Evolutionary conservation across 2,329 filamentous ascomycete genomes (phyloP).

Genomic region (Teratosphaeria gauchensis): DNA sequence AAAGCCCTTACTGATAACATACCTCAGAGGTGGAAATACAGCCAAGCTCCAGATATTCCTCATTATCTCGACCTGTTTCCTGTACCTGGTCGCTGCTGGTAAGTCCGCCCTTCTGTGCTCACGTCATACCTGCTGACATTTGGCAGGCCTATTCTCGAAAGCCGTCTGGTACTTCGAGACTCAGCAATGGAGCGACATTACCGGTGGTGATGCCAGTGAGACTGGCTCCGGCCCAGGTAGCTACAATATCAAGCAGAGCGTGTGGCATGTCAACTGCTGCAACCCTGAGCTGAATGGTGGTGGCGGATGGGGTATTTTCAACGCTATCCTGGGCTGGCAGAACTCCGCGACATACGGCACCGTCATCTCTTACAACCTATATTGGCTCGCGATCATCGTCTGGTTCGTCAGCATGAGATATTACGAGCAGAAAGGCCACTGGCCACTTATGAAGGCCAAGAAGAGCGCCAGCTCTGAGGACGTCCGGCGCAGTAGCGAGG

Average conservation of each 20-base stretch:
- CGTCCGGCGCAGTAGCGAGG: conserved; percentile 14
- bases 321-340: conserved; percentile 75
- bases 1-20: conserved; percentile 6
- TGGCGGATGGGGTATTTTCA: conserved; percentile 79
- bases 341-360: conserved; percentile 84
- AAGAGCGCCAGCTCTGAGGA: conserved; percentile 9
- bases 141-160: conserved; percentile 55
- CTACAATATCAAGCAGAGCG: conserved; percentile 66
- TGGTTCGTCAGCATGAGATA: conserved; percentile 57
- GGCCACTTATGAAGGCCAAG: conserved; percentile 34
- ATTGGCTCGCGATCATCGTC: conserved; percentile 65
- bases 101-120: background rate
- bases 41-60: conserved; percentile 65
- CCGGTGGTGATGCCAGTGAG: conserved; percentile 55
- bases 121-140: background rate
- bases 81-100: conserved; percentile 76
- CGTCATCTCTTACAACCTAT: conserved; percentile 77
- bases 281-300: conserved; percentile 63
- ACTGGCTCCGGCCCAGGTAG: conserved; percentile 60
- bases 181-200: conserved; percentile 55
- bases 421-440: conserved; percentile 49
- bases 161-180: conserved; percentile 66
- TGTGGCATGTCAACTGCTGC: conserved; percentile 83
- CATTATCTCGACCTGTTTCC: conserved; percentile 69
- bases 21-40: conserved; percentile 48